A percentile compares a stretch with the other conserved stretches of the same genome.
These are phyloP conservation scores for Podosphaera fusca DNA, from an alignment of 2,329 filamentous ascomycete genomes.

Conservation along the genomic window DNA sequence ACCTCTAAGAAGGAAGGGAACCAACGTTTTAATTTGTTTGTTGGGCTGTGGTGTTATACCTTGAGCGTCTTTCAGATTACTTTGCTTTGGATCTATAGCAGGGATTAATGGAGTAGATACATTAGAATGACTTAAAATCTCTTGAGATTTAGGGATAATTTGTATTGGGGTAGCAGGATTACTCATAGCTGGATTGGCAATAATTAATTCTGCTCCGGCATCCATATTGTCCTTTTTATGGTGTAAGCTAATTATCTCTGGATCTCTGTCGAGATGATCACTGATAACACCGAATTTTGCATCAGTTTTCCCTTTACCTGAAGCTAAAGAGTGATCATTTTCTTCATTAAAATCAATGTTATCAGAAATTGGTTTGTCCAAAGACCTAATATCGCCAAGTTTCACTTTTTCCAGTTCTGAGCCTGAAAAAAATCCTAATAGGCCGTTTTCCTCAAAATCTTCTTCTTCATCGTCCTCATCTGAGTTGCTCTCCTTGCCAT, in stretches of 20 bases:
- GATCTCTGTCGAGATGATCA: neutral
- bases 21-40: constrained; percentile 34
- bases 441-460: constrained; percentile 19
- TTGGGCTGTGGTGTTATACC: constrained; percentile 19
- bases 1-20: constrained; percentile 67
- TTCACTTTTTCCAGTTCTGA: neutral
- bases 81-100: constrained; percentile 11
- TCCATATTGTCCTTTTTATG: neutral
- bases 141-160: neutral
- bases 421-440: constrained; percentile 11
- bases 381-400: neutral
- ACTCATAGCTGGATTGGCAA: neutral
- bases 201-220: neutral
- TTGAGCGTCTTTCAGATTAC: constrained; percentile 15
- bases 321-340: neutral
- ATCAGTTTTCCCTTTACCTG: neutral
- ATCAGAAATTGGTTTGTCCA: neutral
- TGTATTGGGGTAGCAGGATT: neutral
- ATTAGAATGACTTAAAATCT: neutral
- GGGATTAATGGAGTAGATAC: neutral
- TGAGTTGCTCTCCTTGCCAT: constrained; percentile 22
- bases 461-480: constrained; percentile 13
- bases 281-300: neutral
- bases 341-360: neutral
- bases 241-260: neutral